These are phyloP conservation scores for Epichloe scottii DNA, from an alignment of 2,329 filamentous ascomycete genomes.

Conservation along the genomic window DNA sequence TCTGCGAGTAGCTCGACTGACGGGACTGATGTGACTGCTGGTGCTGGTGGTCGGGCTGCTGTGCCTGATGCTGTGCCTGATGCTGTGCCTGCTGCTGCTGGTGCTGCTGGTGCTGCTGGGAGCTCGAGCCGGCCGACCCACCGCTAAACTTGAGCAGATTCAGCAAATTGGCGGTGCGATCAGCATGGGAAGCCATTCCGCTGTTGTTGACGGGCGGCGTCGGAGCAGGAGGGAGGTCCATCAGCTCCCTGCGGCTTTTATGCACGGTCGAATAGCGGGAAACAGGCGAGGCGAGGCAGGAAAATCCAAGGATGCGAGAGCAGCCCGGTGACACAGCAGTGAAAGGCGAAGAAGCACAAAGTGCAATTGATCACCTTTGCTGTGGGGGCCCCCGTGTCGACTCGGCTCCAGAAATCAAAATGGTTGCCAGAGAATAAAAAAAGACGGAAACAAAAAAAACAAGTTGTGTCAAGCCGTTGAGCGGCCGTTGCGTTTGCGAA, in stretches of 20 bases:
- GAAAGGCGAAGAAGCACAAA: neutral
- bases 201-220: constrained; percentile 31
- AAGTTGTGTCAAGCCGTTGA: neutral
- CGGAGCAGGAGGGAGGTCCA: constrained; percentile 38
- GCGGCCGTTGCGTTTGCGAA: neutral
- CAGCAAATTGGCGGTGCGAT: constrained; percentile 43
- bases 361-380: constrained; percentile 1
- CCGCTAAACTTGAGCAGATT: constrained; percentile 50
- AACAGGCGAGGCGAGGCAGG: neutral
- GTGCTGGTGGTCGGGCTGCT: constrained; percentile 17
- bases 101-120: constrained; percentile 18
- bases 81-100: constrained; percentile 10
- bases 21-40: constrained; percentile 10
- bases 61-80: constrained; percentile 10
- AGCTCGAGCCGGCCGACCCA: constrained; percentile 17
- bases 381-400: neutral
- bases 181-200: constrained; percentile 26
- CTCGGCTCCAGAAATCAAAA: neutral
- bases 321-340: constrained; percentile 1
- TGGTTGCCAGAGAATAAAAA: neutral
- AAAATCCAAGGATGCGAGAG: neutral
- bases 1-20: constrained; percentile 10
- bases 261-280: neutral
- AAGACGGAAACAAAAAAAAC: neutral
- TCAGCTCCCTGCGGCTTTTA: constrained; percentile 14